These are phyloP conservation scores for Monilinia fructicola DNA, from an alignment of 2,329 filamentous ascomycete species.

Conservation along the genomic window DNA sequence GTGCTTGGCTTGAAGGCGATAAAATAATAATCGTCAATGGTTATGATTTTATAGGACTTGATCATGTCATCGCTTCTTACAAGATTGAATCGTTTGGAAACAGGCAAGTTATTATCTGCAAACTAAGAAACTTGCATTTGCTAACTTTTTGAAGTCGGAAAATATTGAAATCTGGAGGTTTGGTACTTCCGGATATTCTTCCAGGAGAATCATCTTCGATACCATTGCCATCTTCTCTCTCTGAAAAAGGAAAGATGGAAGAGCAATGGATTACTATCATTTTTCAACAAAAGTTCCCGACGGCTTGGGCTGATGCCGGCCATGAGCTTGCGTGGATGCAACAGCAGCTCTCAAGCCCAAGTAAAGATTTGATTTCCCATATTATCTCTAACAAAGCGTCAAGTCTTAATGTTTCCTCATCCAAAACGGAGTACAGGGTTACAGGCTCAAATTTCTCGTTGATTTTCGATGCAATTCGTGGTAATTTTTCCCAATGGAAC, in stretches of 20 bases:
- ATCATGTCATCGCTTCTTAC: conserved; percentile 49
- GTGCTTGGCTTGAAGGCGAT: conserved; percentile 41
- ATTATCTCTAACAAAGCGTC: conserved; percentile 29
- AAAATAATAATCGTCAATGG: conserved; percentile 45
- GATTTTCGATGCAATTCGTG: conserved; percentile 48
- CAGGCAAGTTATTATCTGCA: conserved; percentile 41
- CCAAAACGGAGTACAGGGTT: conserved; percentile 37
- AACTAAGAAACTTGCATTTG: conserved; percentile 9
- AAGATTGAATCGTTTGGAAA: conserved; percentile 47
- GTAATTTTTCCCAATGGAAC: conserved; percentile 47
- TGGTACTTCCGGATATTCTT: conserved; percentile 47
- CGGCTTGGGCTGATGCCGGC: conserved; percentile 52
- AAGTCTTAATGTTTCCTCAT: conserved; percentile 23
- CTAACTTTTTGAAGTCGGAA: conserved; percentile 28
- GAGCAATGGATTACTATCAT: conserved; percentile 26
- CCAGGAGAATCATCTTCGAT: conserved; percentile 30
- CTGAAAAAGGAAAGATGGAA: conserved; percentile 16
- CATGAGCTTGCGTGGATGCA: conserved; percentile 59
- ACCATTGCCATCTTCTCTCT: conserved; percentile 17
- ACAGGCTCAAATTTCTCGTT: conserved; percentile 43
- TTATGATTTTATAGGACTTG: conserved; percentile 55
- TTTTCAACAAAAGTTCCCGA: conserved; percentile 46
- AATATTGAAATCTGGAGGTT: conserved; percentile 41
- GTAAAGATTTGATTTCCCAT: conserved; percentile 6
- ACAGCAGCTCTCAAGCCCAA: conserved; percentile 27